A percentile compares a stretch with the other conserved stretches of the same genome.
Evolutionary conservation across 1,284 basidiomycete species (phyloP).

Genomic region (Stygiomarasmius scandens): DNA sequence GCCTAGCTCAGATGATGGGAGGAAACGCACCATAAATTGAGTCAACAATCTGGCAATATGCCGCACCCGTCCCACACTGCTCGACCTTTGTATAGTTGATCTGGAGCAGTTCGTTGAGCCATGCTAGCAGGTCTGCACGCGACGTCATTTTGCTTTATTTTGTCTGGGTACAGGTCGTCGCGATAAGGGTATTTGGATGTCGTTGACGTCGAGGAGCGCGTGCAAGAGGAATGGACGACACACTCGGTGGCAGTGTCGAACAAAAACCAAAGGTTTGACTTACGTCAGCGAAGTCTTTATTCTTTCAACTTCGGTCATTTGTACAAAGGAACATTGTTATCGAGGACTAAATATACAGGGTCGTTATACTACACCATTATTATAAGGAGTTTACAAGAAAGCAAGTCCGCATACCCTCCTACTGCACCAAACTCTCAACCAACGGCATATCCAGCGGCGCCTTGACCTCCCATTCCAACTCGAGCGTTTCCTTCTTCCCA

Average conservation of each 20-base stretch:
- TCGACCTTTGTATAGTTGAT: conserved; percentile 93
- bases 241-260: background rate
- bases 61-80: conserved; percentile 89
- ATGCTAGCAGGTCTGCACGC: conserved; percentile 86
- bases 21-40: conserved; percentile 80
- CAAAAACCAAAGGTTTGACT: background rate
- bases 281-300: background rate
- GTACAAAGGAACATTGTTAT: too few relatives aligned
- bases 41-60: conserved; percentile 93
- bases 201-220: background rate
- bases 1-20: conserved; percentile 11
- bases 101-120: conserved; percentile 94
- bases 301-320: too few relatives aligned
- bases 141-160: conserved; percentile 40
- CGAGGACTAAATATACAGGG: too few relatives aligned
- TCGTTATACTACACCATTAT: too few relatives aligned
- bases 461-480: conserved; percentile 54
- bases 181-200: background rate
- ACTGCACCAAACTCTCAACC: conserved; percentile 21
- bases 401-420: background rate
- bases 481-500: conserved; percentile 42
- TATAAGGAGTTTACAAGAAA: too few relatives aligned
- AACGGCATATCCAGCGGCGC: conserved; percentile 41
- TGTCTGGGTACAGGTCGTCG: background rate
- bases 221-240: background rate